Evolutionary conservation across 257 asterid species (phyloP), one percentile per base, ranked within the genome.

Genomic region (Fraxinus americana): DNA sequence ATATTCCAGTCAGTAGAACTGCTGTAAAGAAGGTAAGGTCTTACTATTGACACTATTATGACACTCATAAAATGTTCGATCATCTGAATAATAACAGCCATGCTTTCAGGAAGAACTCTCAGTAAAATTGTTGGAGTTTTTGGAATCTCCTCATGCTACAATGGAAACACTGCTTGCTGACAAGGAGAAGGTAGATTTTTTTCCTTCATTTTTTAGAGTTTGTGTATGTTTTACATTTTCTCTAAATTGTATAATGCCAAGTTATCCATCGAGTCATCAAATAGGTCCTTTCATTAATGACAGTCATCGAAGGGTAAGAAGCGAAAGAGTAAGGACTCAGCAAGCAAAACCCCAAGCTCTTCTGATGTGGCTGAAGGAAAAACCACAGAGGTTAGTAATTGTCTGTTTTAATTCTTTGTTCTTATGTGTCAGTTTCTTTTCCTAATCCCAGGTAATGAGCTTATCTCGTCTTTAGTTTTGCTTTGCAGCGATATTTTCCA

Each of bases 141-240:
- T 95, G 82, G 98, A 90, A 82, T 91, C 97, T 75, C 99, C 98
- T 50, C 92, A 90, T 93, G 88, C 92, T 74, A 95, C 98, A 21
- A 93, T 97, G 14, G 93, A 90, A 45, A 38, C 82, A 72, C 83
- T 95, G 86, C 97, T 95, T 41, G 91, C 98, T 80, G 96, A 91
- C 75, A 90, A 87, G 82, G 91, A 93, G 76, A 90, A 89, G 88
- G 96, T 87, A 36, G 14, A 63, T 57, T 32, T 81, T 41, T 23
- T 48, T 76, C 8, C 34, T 70, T 75, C 34, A 27, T 77, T 25
- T 2, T 23, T 7, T 43, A 43, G 14, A 13, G 19, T 59, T 73
- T 74, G 67, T 66, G 17, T 52, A 16, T 65, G n/a, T 27, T 74
- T 43, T 21, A 21, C 69, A 25, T 43, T 12, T 38, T 69, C 32